phyloP scores from a whole-genome alignment of 495 filamentous ascomycete species.

The Oidiodendron maius region DNA sequence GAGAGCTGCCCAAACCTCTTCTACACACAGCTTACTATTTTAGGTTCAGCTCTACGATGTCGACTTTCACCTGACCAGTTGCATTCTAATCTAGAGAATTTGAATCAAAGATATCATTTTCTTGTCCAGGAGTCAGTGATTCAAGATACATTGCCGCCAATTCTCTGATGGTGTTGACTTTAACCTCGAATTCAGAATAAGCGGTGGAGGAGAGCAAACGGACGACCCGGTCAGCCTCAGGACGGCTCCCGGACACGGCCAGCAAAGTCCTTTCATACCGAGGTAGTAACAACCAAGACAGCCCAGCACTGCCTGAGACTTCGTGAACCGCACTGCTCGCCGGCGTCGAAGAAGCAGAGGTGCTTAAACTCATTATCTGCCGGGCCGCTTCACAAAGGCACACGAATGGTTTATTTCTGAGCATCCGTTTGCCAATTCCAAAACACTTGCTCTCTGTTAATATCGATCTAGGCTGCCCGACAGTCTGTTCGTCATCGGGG shows the following conservation, averaged over 20 bases:
- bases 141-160: slow-evolving; percentile 9
- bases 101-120: slow-evolving; percentile 9
- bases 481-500: slow-evolving; percentile 14
- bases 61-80: too few species aligned
- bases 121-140: slow-evolving; percentile 6
- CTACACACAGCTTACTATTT: too few species aligned
- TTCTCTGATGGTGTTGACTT: slow-evolving; percentile 11
- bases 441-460: slow-evolving; percentile 13
- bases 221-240: slow-evolving; percentile 16
- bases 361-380: slow-evolving; percentile 11
- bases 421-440: slow-evolving; percentile 20
- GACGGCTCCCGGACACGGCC: slow-evolving; percentile 21
- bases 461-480: slow-evolving; percentile 9
- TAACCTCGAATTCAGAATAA: slow-evolving; percentile 21
- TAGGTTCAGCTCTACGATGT: too few species aligned
- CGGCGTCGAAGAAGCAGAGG: slow-evolving; percentile 15
- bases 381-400: slow-evolving; percentile 17
- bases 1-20: slow-evolving; percentile 16
- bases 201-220: slow-evolving; percentile 22
- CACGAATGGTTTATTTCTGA: slow-evolving; percentile 9
- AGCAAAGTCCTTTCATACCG: slow-evolving; percentile 17
- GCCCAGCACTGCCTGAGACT: slow-evolving; percentile 13
- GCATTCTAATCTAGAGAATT: too few species aligned
- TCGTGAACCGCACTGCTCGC: slow-evolving; percentile 19
- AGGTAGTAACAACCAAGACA: slow-evolving; percentile 13